Percentiles rank a stretch among this genome's conserved stretches.
Evolutionary conservation across 169 alveolate genomes (phyloP).

Genomic region (Plasmodium billcollinsi): DNA sequence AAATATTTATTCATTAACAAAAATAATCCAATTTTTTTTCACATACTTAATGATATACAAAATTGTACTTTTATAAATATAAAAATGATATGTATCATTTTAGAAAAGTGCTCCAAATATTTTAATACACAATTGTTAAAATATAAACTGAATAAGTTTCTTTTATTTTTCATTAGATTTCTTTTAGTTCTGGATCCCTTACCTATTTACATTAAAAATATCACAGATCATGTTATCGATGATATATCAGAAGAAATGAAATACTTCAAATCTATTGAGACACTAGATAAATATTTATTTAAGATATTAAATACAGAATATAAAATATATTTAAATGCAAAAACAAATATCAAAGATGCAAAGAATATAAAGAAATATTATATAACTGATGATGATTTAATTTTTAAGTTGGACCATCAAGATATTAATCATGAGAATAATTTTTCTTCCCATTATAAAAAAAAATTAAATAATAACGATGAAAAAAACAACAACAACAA

Average conservation of each 20-base stretch:
- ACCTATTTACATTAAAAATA: conserved; percentile 20
- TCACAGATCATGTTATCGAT: conserved; percentile 3
- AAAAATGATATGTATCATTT: conserved; percentile 45
- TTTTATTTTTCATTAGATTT: conserved; percentile 47
- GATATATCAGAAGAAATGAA: not conserved
- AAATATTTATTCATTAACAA: conserved; percentile 35
- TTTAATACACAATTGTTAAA: conserved; percentile 29
- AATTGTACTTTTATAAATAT: conserved; percentile 46
- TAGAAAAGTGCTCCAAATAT: conserved; percentile 43
- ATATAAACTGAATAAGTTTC: conserved; percentile 22
- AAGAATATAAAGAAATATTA: not conserved
- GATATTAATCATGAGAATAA: too few relatives aligned
- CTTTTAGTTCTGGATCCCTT: conserved; percentile 36
- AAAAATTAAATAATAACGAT: not conserved
- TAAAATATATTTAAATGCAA: conserved; percentile 16
- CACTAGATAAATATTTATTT: conserved; percentile 27
- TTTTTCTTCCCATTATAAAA: too few relatives aligned
- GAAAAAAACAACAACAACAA: not conserved
- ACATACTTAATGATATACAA: conserved; percentile 22
- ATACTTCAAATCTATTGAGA: conserved; percentile 6
- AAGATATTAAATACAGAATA: conserved; percentile 25
- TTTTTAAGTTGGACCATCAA: not conserved
- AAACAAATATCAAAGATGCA: not conserved
- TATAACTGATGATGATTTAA: not conserved
- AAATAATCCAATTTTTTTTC: conserved; percentile 35